These are phyloP conservation scores for Spongospora subterranea DNA, from an alignment of 208 protist species.

Conservation along the genomic window DNA sequence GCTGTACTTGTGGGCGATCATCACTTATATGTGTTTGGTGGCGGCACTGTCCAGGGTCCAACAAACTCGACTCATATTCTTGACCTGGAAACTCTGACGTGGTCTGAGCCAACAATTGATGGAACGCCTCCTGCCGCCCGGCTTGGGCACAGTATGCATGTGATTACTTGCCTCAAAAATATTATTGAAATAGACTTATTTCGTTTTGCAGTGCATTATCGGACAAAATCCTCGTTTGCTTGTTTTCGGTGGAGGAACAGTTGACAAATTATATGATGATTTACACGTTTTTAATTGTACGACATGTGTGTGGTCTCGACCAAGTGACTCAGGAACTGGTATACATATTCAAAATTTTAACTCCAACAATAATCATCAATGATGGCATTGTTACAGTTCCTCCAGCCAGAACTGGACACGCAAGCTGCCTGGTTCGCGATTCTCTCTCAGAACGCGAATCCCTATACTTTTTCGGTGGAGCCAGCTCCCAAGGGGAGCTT, in stretches of 20 bases:
- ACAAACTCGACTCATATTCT: constrained; percentile 28
- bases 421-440: constrained; percentile 46
- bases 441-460: background rate
- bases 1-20: constrained; percentile 43
- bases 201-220: background rate
- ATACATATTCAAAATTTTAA: background rate
- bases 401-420: background rate
- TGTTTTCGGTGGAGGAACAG: constrained; percentile 41
- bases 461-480: constrained; percentile 50
- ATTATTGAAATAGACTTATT: background rate
- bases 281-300: constrained; percentile 47
- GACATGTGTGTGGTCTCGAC: constrained; percentile 39
- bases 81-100: constrained; percentile 50
- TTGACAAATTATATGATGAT: constrained; percentile 51
- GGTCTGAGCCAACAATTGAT: background rate
- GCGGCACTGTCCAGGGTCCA: constrained; percentile 3
- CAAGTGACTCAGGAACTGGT: constrained; percentile 23
- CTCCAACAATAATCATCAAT: background rate
- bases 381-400: constrained; percentile 52
- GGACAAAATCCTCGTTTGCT: background rate
- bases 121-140: constrained; percentile 42
- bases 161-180: background rate
- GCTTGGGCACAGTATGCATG: constrained; percentile 43
- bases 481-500: background rate
- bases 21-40: constrained; percentile 24